These are phyloP conservation scores for Miamiensis avidus DNA, from an alignment of 169 alveolate genomes.

Conservation along the genomic window DNA sequence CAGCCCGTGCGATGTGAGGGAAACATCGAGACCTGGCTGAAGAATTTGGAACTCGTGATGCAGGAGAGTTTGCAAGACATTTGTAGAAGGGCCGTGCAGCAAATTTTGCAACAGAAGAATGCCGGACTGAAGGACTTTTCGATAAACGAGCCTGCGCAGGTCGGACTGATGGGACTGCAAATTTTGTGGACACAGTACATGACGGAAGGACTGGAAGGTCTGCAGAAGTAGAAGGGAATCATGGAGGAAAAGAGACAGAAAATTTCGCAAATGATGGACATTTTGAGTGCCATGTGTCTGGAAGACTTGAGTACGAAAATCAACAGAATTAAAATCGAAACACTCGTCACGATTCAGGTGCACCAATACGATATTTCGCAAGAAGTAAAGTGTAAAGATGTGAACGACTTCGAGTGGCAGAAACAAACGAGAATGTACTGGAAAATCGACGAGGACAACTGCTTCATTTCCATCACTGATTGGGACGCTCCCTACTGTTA, in stretches of 20 bases:
- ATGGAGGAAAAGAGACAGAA: conserved; percentile 80
- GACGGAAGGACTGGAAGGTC: conserved; percentile 91
- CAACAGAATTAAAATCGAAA: conserved; percentile 93
- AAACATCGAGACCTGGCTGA: conserved; percentile 96
- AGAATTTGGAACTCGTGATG: conserved; percentile 91
- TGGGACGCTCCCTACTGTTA: conserved; percentile 93
- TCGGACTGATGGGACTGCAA: conserved; percentile 92
- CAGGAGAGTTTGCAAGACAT: conserved; percentile 86
- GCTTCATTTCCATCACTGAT: conserved; percentile 91
- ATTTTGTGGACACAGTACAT: conserved; percentile 94
- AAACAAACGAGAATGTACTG: conserved; percentile 92
- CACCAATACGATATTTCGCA: conserved; percentile 95
- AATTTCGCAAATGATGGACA: conserved; percentile 88
- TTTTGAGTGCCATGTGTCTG: conserved; percentile 89
- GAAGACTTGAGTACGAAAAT: conserved; percentile 90
- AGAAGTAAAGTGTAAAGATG: conserved; percentile 91
- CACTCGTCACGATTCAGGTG: conserved; percentile 95
- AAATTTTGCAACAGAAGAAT: conserved; percentile 1
- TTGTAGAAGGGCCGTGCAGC: conserved; percentile 71
- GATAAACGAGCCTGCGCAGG: conserved; percentile 92
- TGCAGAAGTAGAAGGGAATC: conserved; percentile 73
- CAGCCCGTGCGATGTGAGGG: conserved; percentile 95
- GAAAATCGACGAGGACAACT: conserved; percentile 88
- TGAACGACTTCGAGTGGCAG: conserved; percentile 95
- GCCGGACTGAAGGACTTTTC: conserved; percentile 89